A percentile compares a stretch with the other conserved stretches of the same genome.
Evolutionary conservation across 257 asterid genomes (phyloP).

Genomic region (Scutellaria barbata): DNA sequence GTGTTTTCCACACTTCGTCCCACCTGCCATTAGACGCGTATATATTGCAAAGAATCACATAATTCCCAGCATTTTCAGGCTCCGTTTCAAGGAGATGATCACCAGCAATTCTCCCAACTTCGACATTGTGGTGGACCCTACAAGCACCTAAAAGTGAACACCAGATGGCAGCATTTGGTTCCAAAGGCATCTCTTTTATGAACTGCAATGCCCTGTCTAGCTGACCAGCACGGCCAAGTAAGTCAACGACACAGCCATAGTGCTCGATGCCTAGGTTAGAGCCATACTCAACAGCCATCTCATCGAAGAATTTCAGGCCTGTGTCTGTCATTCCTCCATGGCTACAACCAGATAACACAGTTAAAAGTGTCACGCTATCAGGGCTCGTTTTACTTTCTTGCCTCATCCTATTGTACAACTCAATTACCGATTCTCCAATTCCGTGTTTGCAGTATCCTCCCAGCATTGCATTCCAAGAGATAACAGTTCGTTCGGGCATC

Average conservation of each 20-base stretch:
- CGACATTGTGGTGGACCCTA: slow-evolving; percentile 57
- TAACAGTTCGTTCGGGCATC: slow-evolving; percentile 63
- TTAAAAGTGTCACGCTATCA: slow-evolving; percentile 61
- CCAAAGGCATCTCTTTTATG: slow-evolving; percentile 68
- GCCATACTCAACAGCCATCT: slow-evolving; percentile 42
- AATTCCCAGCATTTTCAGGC: slow-evolving; percentile 76
- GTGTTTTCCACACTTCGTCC: slow-evolving; percentile 67
- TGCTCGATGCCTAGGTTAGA: slow-evolving; percentile 68
- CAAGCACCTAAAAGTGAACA: slow-evolving; percentile 92
- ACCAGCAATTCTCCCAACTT: slow-evolving; percentile 70
- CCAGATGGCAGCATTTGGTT: slow-evolving; percentile 89
- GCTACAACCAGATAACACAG: slow-evolving; percentile 84
- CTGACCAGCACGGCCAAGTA: slow-evolving; percentile 85
- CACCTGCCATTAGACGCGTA: slow-evolving; percentile 77
- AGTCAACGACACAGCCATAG: slow-evolving; percentile 87
- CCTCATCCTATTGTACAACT: slow-evolving; percentile 63
- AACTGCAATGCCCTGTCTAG: slow-evolving; percentile 69
- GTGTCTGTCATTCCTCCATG: slow-evolving; percentile 78
- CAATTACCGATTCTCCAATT: slow-evolving; percentile 59
- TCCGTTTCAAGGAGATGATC: slow-evolving; percentile 64
- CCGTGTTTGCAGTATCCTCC: slow-evolving; percentile 84
- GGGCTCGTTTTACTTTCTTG: slow-evolving; percentile 52
- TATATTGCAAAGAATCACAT: slow-evolving; percentile 67
- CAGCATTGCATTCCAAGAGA: slow-evolving; percentile 87
- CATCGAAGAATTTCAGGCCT: slow-evolving; percentile 65